These are phyloP conservation scores for Fusarium kyushuense DNA, from an alignment of 2,329 filamentous ascomycete species.

Conservation along the genomic window DNA sequence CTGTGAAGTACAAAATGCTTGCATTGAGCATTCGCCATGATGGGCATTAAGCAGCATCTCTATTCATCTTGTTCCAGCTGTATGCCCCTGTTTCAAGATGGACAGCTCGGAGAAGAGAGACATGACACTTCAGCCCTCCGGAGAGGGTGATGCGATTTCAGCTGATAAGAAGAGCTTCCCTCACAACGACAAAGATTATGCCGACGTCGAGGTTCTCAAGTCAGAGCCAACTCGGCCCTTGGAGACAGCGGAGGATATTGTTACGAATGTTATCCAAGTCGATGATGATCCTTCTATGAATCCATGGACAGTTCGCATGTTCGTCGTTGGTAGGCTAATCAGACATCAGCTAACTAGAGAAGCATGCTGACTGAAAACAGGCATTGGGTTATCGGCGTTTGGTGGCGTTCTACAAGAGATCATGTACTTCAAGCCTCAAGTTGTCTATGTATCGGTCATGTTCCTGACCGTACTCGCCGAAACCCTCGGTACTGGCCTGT, in stretches of 20 bases:
- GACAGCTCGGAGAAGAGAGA: slow-evolving; percentile 11
- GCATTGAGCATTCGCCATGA: background rate
- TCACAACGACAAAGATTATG: slow-evolving; percentile 3
- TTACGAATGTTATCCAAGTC: slow-evolving; percentile 45
- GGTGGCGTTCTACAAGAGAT: slow-evolving; percentile 43
- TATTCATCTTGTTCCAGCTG: background rate
- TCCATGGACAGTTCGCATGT: slow-evolving; percentile 45
- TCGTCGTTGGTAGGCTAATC: slow-evolving; percentile 32
- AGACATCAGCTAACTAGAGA: background rate
- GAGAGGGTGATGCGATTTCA: slow-evolving; percentile 8
- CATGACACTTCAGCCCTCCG: background rate
- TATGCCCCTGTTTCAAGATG: background rate
- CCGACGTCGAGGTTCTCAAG: slow-evolving; percentile 17
- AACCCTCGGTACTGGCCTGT: slow-evolving; percentile 21
- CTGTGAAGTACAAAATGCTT: slow-evolving; percentile 4
- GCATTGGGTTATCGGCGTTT: slow-evolving; percentile 40
- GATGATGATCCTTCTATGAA: slow-evolving; percentile 42
- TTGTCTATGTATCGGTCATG: slow-evolving; percentile 42
- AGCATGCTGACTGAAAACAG: slow-evolving; percentile 11
- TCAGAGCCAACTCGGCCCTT: slow-evolving; percentile 9
- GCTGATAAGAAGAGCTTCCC: slow-evolving; percentile 18
- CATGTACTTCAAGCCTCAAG: slow-evolving; percentile 45
- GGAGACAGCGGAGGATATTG: slow-evolving; percentile 36
- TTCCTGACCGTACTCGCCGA: slow-evolving; percentile 44
- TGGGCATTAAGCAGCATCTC: background rate